A percentile compares a stretch with the other conserved stretches of the same genome.
These are phyloP conservation scores for Bisporella sp. DNA, from an alignment of 2,329 filamentous ascomycete species.

Conservation along the genomic window DNA sequence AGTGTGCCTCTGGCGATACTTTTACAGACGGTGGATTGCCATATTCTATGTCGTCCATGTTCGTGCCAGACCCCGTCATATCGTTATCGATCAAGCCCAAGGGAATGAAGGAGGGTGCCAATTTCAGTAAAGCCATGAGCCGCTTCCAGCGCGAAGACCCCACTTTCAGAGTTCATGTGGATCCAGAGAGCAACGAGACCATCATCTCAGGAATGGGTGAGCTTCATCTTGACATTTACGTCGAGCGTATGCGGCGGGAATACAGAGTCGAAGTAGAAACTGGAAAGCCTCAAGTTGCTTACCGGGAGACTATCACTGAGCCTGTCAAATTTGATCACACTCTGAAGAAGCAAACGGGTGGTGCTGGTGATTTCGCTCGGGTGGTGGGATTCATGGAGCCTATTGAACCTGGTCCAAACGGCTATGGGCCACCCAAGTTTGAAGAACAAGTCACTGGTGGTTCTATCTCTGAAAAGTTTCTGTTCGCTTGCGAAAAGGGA, in stretches of 20 bases:
- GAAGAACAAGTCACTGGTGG: conserved; percentile 84
- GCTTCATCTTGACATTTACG: conserved; percentile 92
- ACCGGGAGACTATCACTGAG: conserved; percentile 85
- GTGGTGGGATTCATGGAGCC: conserved; percentile 91
- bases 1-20: conserved; percentile 95
- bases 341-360: conserved; percentile 91
- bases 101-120: conserved; percentile 80
- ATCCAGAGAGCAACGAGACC: conserved; percentile 87
- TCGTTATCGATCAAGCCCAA: conserved; percentile 97
- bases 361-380: conserved; percentile 90
- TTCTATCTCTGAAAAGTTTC: conserved; percentile 89
- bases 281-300: conserved; percentile 94
- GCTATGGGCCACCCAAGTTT: conserved; percentile 69
- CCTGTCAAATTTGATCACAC: conserved; percentile 84
- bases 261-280: conserved; percentile 94
- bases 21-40: conserved; percentile 91
- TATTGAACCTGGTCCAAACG: conserved; percentile 37
- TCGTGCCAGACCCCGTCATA: conserved; percentile 95
- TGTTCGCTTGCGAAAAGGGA: conserved; percentile 91
- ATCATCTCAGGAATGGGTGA: conserved; percentile 99
- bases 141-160: conserved; percentile 98
- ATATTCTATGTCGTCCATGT: conserved; percentile 98
- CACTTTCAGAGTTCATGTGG: conserved; percentile 91
- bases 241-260: conserved; percentile 93
- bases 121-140: conserved; percentile 98